Evolutionary conservation across 1,284 basidiomycete genomes (phyloP).

Genomic region (Cystobasidium slooffiae): DNA sequence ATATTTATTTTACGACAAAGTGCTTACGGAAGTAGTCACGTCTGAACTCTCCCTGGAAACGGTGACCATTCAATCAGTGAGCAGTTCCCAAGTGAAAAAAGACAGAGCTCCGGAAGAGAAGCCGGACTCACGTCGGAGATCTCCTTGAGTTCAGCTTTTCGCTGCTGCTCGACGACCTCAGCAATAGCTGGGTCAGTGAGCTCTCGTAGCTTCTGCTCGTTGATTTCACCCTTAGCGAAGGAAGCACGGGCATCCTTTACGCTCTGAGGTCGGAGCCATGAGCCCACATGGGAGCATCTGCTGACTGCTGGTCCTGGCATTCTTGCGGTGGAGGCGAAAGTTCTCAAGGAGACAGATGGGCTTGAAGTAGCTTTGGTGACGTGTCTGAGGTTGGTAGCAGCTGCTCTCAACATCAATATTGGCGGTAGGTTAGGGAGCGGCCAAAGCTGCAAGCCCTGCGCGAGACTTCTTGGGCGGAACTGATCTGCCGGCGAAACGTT

Average conservation of each 20-base stretch:
- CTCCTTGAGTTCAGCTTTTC: slow-evolving; percentile 62
- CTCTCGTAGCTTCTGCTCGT: slow-evolving; percentile 61
- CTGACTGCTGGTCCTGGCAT: slow-evolving; percentile 36
- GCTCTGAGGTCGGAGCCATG: slow-evolving; percentile 64
- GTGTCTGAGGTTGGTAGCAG: slow-evolving; percentile 22
- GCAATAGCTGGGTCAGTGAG: slow-evolving; percentile 65
- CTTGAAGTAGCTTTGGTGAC: slow-evolving; percentile 7
- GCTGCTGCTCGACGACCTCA: slow-evolving; percentile 63
- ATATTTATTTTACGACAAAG: not conserved
- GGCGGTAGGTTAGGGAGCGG: not conserved
- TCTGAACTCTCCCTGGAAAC: slow-evolving; percentile 30
- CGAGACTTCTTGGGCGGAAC: slow-evolving; percentile 5
- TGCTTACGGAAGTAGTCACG: slow-evolving; percentile 36
- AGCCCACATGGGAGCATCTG: slow-evolving; percentile 33
- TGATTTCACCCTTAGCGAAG: slow-evolving; percentile 87
- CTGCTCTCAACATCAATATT: slow-evolving; percentile 3
- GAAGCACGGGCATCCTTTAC: slow-evolving; percentile 94
- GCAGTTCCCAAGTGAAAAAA: not conserved
- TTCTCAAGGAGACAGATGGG: slow-evolving; percentile 15
- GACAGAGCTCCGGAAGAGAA: not conserved
- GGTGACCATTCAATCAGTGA: not conserved
- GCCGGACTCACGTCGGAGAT: slow-evolving; percentile 63
- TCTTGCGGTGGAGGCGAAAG: slow-evolving; percentile 14
- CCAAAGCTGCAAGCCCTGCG: slow-evolving; percentile 6
- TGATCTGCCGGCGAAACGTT: slow-evolving; percentile 1